Percentiles rank a stretch among this genome's conserved stretches.
These are phyloP conservation scores for Triticum turgidum DNA, from an alignment of 176 grass and related monocot species.

Conservation along the genomic window DNA sequence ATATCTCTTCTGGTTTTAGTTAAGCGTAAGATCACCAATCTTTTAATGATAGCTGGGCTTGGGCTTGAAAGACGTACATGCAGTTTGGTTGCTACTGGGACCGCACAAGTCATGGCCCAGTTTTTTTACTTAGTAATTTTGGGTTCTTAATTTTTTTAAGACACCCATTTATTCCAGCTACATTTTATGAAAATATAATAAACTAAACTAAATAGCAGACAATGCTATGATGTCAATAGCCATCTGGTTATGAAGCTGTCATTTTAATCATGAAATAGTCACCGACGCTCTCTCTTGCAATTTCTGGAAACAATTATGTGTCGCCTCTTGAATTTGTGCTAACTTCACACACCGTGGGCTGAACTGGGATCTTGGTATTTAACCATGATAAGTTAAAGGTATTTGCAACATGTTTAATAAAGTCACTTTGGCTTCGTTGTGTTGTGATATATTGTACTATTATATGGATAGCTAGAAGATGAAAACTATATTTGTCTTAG, in stretches of 20 bases:
- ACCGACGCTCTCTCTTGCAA: not conserved
- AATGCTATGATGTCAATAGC: not conserved
- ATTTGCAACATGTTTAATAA: slow-evolving; percentile 8
- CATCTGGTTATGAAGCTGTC: not conserved
- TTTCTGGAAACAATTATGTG: not conserved
- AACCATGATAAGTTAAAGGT: not conserved
- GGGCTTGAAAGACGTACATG: not conserved
- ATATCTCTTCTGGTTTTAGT: not conserved
- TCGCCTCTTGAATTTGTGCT: not conserved
- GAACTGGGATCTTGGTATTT: slow-evolving; percentile 7
- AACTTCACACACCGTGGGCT: not conserved
- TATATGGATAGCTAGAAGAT: slow-evolving; percentile 1
- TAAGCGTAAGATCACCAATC: not conserved
- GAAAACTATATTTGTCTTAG: not conserved
- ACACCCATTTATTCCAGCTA: not conserved
- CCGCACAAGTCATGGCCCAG: not conserved
- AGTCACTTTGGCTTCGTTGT: not conserved
- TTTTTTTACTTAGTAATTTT: not conserved
- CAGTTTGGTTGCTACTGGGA: not conserved
- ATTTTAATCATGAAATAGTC: slow-evolving; percentile 13
- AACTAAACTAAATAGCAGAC: not conserved
- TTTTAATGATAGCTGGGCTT: not conserved
- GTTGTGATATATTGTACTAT: not conserved
- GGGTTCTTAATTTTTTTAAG: not conserved
- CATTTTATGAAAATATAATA: not conserved